Conservation (phyloP, 2,329 filamentous ascomycete genomes). For the Clonostachys rhizophaga region DNA sequence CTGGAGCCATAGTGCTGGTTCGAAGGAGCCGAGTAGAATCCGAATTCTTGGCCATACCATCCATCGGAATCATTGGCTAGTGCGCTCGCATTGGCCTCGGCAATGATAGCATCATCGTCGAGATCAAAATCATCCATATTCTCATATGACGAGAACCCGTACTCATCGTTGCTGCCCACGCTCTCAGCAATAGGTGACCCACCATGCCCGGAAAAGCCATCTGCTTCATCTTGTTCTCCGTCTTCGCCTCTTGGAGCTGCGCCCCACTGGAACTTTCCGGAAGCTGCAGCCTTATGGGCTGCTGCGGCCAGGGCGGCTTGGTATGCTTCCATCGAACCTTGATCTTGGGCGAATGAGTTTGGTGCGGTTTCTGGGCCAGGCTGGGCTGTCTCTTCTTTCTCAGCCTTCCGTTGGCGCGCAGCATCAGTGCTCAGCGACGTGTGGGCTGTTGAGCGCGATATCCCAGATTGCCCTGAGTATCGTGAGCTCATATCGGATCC, state of each 20-base stretch:
- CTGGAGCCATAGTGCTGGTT: constrained; percentile 24
- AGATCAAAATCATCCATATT: constrained; percentile 65
- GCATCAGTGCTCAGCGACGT: constrained; percentile 38
- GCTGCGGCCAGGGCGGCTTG: constrained; percentile 82
- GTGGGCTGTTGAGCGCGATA: constrained; percentile 43
- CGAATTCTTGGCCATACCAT: constrained; percentile 95
- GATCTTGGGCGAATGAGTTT: constrained; percentile 4
- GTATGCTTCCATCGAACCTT: constrained; percentile 54
- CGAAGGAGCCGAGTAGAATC: constrained; percentile 73
- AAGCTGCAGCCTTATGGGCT: constrained; percentile 69
- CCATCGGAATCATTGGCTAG: constrained; percentile 89
- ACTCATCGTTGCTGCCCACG: constrained; percentile 43
- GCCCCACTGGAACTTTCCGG: constrained; percentile 68
- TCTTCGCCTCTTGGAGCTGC: constrained; percentile 28
- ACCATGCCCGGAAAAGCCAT: neutral
- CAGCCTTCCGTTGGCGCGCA: neutral
- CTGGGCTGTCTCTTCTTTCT: constrained; percentile 5
- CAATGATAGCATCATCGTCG: constrained; percentile 88
- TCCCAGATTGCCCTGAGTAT: constrained; percentile 35
- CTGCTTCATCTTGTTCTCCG: no score
- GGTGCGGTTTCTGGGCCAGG: constrained; percentile 1
- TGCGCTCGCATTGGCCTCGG: constrained; percentile 89
- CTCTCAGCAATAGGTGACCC: constrained; percentile 2
- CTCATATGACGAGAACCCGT: constrained; percentile 51
- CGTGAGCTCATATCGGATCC: constrained; percentile 42